These are phyloP conservation scores for Silene uniflora DNA, from an alignment of 148 eudicot genomes.

Conservation along the genomic window DNA sequence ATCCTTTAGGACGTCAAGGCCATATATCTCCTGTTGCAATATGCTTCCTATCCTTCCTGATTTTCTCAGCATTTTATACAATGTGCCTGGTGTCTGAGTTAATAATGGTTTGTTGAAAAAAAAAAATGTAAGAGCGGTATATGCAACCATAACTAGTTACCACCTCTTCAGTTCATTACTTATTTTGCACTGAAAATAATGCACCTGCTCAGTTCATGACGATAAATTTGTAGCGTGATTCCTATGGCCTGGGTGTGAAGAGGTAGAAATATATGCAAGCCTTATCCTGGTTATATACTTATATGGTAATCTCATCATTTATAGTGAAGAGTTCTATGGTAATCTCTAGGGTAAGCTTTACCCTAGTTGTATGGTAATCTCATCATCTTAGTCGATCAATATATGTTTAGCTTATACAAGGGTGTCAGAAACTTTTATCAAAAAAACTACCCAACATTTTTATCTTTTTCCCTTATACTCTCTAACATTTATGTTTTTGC, in stretches of 20 bases:
- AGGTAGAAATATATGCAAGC: not conserved
- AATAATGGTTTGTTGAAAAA: not conserved
- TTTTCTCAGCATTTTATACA: not conserved
- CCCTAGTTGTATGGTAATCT: not conserved
- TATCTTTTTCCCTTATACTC: too few relatives aligned
- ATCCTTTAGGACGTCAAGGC: not conserved
- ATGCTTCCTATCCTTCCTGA: not conserved
- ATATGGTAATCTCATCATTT: not conserved
- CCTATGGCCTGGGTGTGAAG: not conserved
- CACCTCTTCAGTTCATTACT: conserved; percentile 1
- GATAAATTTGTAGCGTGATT: not conserved
- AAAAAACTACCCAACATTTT: too few relatives aligned
- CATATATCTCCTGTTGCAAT: not conserved
- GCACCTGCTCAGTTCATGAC: not conserved
- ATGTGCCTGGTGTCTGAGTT: not conserved
- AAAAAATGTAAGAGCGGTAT: not conserved
- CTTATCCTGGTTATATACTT: not conserved
- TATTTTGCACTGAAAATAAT: not conserved
- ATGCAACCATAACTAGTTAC: not conserved
- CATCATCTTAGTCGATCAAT: not conserved
- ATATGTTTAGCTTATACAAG: not conserved
- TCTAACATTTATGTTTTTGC: too few relatives aligned
- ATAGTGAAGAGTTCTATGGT: not conserved
- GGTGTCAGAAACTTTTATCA: not conserved
- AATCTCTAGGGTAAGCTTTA: too few relatives aligned